Conservation (phyloP, 2,329 filamentous ascomycete species). For the Metarhizium guizhouense region DNA sequence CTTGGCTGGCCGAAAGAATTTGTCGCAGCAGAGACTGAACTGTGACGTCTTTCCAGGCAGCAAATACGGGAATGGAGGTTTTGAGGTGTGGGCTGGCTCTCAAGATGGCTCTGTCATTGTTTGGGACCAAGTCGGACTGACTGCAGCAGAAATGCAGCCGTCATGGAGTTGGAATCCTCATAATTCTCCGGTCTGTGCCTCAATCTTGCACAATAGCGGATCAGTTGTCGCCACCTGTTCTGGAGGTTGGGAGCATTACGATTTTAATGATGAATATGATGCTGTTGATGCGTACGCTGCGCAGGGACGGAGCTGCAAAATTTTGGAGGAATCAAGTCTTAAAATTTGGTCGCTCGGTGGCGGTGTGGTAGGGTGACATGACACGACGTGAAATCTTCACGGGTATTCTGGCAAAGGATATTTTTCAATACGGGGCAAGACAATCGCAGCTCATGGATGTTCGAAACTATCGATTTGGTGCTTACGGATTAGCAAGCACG, state of each 20-base stretch:
- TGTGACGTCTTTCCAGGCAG: conserved; percentile 44
- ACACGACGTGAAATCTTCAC: neutral
- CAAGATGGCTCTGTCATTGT: conserved; percentile 45
- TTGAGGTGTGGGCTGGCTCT: conserved; percentile 56
- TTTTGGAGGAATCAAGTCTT: conserved; percentile 7
- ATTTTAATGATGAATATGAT: neutral
- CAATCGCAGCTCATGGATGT: too few species aligned
- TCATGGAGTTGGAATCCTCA: conserved; percentile 44
- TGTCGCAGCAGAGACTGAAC: conserved; percentile 46
- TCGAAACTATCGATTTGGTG: neutral
- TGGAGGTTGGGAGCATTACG: conserved; percentile 38
- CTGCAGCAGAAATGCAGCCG: conserved; percentile 32
- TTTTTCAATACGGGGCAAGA: too few species aligned
- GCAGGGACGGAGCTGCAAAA: neutral
- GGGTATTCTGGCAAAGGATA: too few species aligned
- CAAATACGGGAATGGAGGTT: conserved; percentile 27
- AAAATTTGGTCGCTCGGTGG: conserved; percentile 6
- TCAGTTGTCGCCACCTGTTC: conserved; percentile 49
- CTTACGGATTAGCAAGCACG: neutral
- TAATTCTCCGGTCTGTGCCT: conserved; percentile 37
- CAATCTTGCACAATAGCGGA: conserved; percentile 43
- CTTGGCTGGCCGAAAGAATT: conserved; percentile 39
- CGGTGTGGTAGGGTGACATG: neutral
- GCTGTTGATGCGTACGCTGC: neutral
- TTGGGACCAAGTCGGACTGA: conserved; percentile 47